Evolutionary conservation across 2,329 filamentous ascomycete species (phyloP).

Genomic region (Trichoderma lentiforme): DNA sequence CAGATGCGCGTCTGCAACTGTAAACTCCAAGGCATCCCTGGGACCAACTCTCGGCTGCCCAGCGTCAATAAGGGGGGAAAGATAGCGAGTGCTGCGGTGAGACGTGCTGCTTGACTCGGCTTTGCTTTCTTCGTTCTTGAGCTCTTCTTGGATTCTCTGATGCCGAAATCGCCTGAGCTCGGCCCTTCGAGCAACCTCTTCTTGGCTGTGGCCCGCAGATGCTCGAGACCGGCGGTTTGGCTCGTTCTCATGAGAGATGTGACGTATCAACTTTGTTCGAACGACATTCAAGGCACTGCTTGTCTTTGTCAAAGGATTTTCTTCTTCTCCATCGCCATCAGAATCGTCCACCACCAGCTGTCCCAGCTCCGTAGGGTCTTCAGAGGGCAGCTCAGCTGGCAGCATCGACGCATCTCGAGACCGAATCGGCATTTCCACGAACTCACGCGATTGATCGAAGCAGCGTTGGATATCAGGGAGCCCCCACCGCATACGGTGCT

Average conservation of each 20-base stretch:
- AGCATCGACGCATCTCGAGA: not conserved
- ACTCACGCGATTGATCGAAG: not conserved
- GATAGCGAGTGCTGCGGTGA: conserved; percentile 25
- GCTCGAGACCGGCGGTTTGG: conserved; percentile 39
- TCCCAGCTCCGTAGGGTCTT: conserved; percentile 28
- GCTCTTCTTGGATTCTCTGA: conserved; percentile 56
- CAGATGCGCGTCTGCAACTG: conserved; percentile 1
- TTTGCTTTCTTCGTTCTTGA: conserved; percentile 45
- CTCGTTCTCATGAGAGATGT: conserved; percentile 44
- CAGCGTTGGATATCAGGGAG: not conserved
- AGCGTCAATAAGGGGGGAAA: conserved; percentile 29
- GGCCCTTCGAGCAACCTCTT: conserved; percentile 53
- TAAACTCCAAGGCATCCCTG: conserved; percentile 49
- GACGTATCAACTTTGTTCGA: conserved; percentile 43
- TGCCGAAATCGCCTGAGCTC: conserved; percentile 55
- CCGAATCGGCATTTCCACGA: not conserved
- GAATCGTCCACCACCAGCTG: conserved; percentile 39
- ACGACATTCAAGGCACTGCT: conserved; percentile 44
- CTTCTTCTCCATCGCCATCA: conserved; percentile 37
- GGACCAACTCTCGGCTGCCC: conserved; percentile 39
- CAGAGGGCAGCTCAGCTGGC: not conserved
- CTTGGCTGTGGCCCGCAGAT: conserved; percentile 46
- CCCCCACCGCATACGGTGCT: not conserved
- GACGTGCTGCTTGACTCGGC: conserved; percentile 32
- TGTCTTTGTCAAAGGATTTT: conserved; percentile 28